These are phyloP conservation scores for Alloteropsis semialata DNA, from an alignment of 176 grass and related monocot species.

Conservation along the genomic window DNA sequence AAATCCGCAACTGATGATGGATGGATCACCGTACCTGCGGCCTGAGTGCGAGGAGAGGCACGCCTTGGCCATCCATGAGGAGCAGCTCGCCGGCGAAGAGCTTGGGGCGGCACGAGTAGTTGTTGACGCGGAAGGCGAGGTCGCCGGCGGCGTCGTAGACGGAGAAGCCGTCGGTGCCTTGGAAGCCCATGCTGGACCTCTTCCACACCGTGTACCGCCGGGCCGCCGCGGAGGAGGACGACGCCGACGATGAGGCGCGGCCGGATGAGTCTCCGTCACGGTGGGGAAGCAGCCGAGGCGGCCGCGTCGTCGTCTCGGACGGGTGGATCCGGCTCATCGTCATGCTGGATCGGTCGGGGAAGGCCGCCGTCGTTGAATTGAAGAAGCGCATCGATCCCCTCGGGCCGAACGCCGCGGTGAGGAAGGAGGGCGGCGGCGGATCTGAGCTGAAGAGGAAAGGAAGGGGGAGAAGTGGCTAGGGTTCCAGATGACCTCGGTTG, in stretches of 20 bases:
- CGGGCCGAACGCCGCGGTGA: too few relatives aligned
- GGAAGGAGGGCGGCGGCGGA: too few relatives aligned
- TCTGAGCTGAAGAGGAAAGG: too few relatives aligned
- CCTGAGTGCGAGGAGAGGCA: conserved; percentile 47
- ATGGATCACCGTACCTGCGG: too few relatives aligned
- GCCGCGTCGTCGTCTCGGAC: not conserved
- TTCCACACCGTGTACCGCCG: conserved; percentile 88
- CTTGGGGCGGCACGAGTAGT: conserved; percentile 67
- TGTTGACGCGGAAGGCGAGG: conserved; percentile 82
- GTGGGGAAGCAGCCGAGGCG: not conserved
- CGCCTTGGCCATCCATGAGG: conserved; percentile 75
- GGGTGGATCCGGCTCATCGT: conserved; percentile 47
- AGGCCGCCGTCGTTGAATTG: too few relatives aligned
- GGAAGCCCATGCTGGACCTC: conserved; percentile 91
- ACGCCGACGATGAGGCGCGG: not conserved
- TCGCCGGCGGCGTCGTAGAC: conserved; percentile 65
- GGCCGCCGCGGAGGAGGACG: not conserved
- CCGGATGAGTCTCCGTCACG: not conserved
- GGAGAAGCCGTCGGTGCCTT: conserved; percentile 91
- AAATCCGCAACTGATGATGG: not conserved
- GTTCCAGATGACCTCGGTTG: too few relatives aligned
- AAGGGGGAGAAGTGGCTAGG: too few relatives aligned
- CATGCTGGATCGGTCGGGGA: conserved; percentile 15
- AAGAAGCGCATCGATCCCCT: too few relatives aligned
- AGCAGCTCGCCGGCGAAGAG: conserved; percentile 64